Evolutionary conservation across 495 filamentous ascomycete genomes (phyloP), one percentile per base, ranked within the genome.

Genomic region (Podospora fimiseda): DNA sequence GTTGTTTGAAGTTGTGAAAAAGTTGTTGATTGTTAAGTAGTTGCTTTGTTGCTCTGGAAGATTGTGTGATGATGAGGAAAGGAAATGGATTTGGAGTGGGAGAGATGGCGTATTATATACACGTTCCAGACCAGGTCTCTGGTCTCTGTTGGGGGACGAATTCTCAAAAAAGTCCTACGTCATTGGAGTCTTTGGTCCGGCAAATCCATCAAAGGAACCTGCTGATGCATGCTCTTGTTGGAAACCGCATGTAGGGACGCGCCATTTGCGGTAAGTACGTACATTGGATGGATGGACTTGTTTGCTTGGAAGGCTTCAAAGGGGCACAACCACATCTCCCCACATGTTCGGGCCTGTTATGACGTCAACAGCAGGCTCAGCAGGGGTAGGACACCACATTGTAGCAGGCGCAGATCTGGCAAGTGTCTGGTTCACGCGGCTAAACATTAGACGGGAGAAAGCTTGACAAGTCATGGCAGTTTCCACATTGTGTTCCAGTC

Each of bases 81-180:
- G 40, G 39, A 52, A 30, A 20, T 1, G n/a, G 23, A 2, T 45
- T 33, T 9, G 20, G 36, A 36, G 38, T 33, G 40, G 56, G 50
- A 47, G 52, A 55, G 52, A 43, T 27, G 48, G 45, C 30, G 55
- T 38, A 42, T 65, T 67, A 65, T 67, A 65, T 65, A 65, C 15
- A 39, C 47, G 5, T 51, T 30, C 55, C 37, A 24, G 21, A 6
- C 38, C 45, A 36, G 39, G 16, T 8, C 22, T 47, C 23, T 18
- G 19, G 58, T 40, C 8, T 21, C n/a, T 38, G 43, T 23, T 13
- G 47, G 16, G 22, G 22, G 7, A 8, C 50, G n/a, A 20, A 41
- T 44, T 41, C 48, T 23, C 18, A 37, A 48, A 11, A 33, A 33
- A 33, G 27, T 11, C 5, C 27, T 33, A 33, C 27, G 27, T 33